Conservation (phyloP, 176 grass and related monocot species). For the Rhipidocladum racemiflorum region DNA sequence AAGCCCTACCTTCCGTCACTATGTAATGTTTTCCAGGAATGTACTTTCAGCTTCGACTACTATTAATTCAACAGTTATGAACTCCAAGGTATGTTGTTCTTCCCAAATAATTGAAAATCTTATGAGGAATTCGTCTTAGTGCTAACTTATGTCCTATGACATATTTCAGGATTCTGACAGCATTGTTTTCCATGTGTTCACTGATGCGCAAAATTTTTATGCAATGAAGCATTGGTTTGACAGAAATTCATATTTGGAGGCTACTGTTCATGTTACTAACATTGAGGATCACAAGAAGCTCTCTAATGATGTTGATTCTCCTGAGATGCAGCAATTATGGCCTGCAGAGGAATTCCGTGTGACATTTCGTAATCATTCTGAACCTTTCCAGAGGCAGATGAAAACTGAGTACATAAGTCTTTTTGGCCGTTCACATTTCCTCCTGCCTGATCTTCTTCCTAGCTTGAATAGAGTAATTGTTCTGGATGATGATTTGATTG, state of each 20-base stretch:
- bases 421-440: constrained; percentile 82
- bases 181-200: constrained; percentile 69
- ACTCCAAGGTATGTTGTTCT: constrained; percentile 55
- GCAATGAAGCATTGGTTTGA: too few relatives aligned
- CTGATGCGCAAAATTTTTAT: constrained; percentile 52
- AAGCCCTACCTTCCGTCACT: constrained; percentile 44
- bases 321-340: constrained; percentile 42
- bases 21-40: constrained; percentile 69
- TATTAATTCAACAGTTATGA: constrained; percentile 67
- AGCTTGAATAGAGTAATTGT: constrained; percentile 57
- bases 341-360: constrained; percentile 78
- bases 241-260: too few relatives aligned
- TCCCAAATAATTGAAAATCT: neutral
- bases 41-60: constrained; percentile 73
- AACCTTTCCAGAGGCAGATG: constrained; percentile 36
- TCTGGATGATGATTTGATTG: constrained; percentile 88
- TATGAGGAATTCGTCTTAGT: neutral
- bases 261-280: neutral
- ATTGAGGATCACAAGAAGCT: constrained; percentile 51
- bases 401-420: constrained; percentile 77
- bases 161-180: constrained; percentile 61
- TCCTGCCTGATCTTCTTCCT: constrained; percentile 80
- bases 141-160: constrained; percentile 8
- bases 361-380: constrained; percentile 39
- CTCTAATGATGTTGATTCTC: constrained; percentile 22